A percentile compares a stretch with the other conserved stretches of the same genome.
Conservation (phyloP, 257 asterid genomes). For the Nyctanthes arbortristis region DNA sequence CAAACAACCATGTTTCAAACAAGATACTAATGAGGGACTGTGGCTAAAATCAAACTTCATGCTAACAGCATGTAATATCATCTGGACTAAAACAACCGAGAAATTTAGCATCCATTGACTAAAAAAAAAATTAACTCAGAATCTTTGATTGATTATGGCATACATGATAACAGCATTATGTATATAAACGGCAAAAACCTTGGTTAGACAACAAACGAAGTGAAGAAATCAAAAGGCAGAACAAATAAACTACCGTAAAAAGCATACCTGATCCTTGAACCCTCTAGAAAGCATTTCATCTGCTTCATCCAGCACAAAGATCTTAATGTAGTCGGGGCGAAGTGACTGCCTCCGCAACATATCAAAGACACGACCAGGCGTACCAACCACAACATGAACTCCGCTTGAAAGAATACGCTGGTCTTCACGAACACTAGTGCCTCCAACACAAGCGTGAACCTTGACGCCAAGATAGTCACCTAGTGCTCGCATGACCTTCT, state of each 20-base stretch:
- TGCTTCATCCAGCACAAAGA: constrained; percentile 52
- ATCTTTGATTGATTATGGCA: neutral
- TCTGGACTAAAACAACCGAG: neutral
- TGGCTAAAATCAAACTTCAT: neutral
- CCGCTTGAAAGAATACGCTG: constrained; percentile 50
- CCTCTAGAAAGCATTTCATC: constrained; percentile 61
- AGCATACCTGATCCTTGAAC: constrained; percentile 44
- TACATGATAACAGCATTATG: no score
- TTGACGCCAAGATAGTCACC: constrained; percentile 56
- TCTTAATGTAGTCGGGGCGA: constrained; percentile 46
- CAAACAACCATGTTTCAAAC: neutral
- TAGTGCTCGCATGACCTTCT: constrained; percentile 54
- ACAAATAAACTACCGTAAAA: constrained; percentile 9
- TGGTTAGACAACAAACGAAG: neutral
- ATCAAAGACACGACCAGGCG: constrained; percentile 54
- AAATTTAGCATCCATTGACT: neutral
- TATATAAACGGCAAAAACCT: neutral
- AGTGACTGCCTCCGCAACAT: constrained; percentile 52
- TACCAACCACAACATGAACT: constrained; percentile 51
- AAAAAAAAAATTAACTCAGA: neutral
- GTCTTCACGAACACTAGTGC: constrained; percentile 51
- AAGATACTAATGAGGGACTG: neutral
- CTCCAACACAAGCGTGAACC: constrained; percentile 61
- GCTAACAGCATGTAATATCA: neutral
- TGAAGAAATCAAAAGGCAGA: neutral